These are phyloP conservation scores for Rhodotorula sphaerocarpa DNA, from an alignment of 768 basidiomycete genomes.

Conservation along the genomic window DNA sequence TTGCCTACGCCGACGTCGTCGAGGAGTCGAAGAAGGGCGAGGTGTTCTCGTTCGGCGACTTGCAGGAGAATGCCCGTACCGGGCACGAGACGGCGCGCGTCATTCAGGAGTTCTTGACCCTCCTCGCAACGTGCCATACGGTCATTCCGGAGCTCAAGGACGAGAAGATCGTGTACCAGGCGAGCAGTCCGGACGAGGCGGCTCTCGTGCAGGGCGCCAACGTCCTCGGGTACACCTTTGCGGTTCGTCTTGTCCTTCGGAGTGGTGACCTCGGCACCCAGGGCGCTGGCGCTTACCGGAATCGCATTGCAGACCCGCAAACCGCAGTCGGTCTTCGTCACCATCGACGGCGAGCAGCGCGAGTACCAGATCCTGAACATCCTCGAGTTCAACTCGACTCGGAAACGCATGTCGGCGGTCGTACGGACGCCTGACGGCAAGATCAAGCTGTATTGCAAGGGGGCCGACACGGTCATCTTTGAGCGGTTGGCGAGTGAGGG, in stretches of 20 bases:
- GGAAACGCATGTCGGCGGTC: constrained; percentile 96
- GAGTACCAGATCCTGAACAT: constrained; percentile 92
- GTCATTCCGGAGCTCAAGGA: constrained; percentile 88
- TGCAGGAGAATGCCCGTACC: constrained; percentile 41
- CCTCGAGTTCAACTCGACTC: constrained; percentile 96
- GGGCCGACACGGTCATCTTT: constrained; percentile 93
- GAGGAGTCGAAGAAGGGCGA: constrained; percentile 75
- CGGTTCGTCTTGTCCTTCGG: constrained; percentile 55
- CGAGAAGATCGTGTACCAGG: constrained; percentile 80
- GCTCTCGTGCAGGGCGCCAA: constrained; percentile 92
- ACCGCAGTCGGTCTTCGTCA: constrained; percentile 88
- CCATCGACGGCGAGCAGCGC: constrained; percentile 59
- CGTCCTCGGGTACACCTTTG: constrained; percentile 81
- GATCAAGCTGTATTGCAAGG: constrained; percentile 93
- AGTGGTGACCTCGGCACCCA: background rate
- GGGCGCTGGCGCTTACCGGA: background rate
- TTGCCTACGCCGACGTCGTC: constrained; percentile 79
- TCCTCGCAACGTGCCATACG: constrained; percentile 92
- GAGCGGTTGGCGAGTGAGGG: constrained; percentile 67
- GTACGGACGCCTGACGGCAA: constrained; percentile 77
- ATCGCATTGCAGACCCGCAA: constrained; percentile 66
- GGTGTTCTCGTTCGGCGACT: constrained; percentile 44
- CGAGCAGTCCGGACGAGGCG: constrained; percentile 95
- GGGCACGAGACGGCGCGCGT: constrained; percentile 45
- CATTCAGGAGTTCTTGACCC: constrained; percentile 63